These are phyloP conservation scores for Pterocarpus santalinus DNA, from an alignment of 306 rosid genomes.

Conservation along the genomic window DNA sequence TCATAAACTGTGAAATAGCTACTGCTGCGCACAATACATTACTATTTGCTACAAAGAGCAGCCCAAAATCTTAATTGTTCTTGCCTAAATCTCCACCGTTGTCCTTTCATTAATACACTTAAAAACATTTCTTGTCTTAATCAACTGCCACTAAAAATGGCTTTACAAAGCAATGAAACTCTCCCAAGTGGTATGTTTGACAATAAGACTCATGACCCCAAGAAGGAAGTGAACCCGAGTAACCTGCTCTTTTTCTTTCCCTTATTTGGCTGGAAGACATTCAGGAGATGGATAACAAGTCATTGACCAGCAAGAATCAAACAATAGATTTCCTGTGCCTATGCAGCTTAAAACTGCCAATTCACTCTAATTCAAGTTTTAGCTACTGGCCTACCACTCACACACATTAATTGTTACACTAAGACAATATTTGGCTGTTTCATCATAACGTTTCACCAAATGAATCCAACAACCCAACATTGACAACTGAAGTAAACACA, in stretches of 20 bases:
- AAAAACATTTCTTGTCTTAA: neutral
- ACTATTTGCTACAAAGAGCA: slow-evolving; percentile 3
- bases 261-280: neutral
- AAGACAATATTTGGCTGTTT: neutral
- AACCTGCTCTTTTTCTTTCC: neutral
- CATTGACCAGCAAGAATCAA: slow-evolving; percentile 20
- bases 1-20: neutral
- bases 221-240: neutral
- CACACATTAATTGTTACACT: neutral
- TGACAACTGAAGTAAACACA: neutral
- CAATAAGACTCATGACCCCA: neutral
- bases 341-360: neutral
- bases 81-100: neutral
- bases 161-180: neutral
- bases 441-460: slow-evolving; percentile 4
- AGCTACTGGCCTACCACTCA: slow-evolving; percentile 9
- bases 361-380: neutral
- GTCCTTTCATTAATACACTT: neutral
- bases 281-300: neutral
- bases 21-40: neutral
- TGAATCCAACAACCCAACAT: slow-evolving; percentile 26
- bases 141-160: neutral
- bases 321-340: neutral
- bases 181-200: neutral
- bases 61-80: neutral